These are phyloP conservation scores for Earliella scabrosa DNA, from an alignment of 1,284 basidiomycete species.

Conservation along the genomic window DNA sequence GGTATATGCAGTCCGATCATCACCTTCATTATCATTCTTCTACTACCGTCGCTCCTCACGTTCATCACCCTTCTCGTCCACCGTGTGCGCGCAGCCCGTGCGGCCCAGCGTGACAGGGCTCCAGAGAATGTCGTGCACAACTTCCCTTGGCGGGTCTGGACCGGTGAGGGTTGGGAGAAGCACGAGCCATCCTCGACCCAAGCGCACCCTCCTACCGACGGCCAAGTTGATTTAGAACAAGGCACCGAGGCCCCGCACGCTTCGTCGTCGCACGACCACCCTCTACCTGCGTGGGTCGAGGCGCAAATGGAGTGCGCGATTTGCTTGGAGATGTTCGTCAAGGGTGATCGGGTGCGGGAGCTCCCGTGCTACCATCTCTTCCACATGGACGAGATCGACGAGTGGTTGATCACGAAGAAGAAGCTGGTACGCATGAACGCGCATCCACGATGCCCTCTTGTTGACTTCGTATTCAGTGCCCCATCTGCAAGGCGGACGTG, in stretches of 20 bases:
- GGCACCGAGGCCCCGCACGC: conserved; percentile 28
- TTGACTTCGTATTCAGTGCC: conserved; percentile 59
- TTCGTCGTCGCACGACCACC: conserved; percentile 30
- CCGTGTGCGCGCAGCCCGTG: conserved; percentile 75
- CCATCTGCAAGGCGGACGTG: conserved; percentile 88
- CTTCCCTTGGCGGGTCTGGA: conserved; percentile 83
- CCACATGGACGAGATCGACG: conserved; percentile 84
- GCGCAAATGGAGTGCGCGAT: conserved; percentile 85
- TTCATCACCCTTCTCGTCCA: conserved; percentile 83
- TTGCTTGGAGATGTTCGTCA: conserved; percentile 83
- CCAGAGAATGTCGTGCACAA: conserved; percentile 77
- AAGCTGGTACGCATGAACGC: conserved; percentile 82
- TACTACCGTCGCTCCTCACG: conserved; percentile 81
- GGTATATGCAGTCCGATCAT: conserved; percentile 67
- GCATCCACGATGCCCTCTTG: conserved; percentile 8
- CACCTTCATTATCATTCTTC: conserved; percentile 78
- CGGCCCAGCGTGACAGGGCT: conserved; percentile 79
- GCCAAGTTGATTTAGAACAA: conserved; percentile 35
- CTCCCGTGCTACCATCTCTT: conserved; percentile 91
- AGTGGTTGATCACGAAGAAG: conserved; percentile 89
- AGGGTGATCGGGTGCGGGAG: conserved; percentile 86
- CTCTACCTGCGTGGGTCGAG: conserved; percentile 71
- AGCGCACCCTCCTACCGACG: conserved; percentile 37
- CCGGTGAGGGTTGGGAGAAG: conserved; percentile 78
- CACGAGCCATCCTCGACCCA: conserved; percentile 42